Base-by-base conservation (phyloP, 208 protist species). In the Angomonas ambiguus region DNA sequence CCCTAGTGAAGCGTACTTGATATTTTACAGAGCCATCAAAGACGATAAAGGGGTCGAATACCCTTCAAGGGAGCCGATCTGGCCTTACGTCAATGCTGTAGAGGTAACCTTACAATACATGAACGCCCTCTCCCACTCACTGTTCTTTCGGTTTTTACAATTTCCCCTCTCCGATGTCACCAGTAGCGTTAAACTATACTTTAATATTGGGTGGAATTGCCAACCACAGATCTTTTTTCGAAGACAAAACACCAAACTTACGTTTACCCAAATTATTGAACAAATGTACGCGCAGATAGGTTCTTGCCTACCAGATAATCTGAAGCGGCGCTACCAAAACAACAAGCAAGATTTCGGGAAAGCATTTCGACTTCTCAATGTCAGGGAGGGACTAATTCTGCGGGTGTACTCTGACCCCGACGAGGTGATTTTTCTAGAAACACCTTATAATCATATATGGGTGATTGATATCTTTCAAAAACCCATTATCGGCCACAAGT, bases 101-200 rank as follows among this genome's bases (percentile, higher is more conserved):
- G 48, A 42, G 8, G 56, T 25, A 16, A 51, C 30, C 32, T 8
- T 4, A 25, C 3, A 51, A 11, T n/a, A 49, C 27, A 8, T 41
- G 30, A 20, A 16, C 10, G 55, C 64, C 30, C 59, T 67, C 2
- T 55, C 71, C 25, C 73, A 65, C 28, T 67, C 63, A 34, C 56
- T 83, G 30, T 80, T 75, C 35, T 79, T 80, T 68, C 74, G 65
- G 2, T 59, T 87, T 16, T 55, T 87, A n/a, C 82, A 77, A 10
- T 51, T 71, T 25, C 67, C 77, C 35, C 42, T 87, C 38, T 20
- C 30, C 4, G 6, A 51, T 4, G 55, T 84, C 27, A 49, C 74
- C 48, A 38, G 72, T 10, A 25, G 27, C 3, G 27, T 45, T 20
- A 53, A 51, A 48, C 33, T 87, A 18, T 56, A 67, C 31, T 63